These are phyloP conservation scores for Pisolithus albus DNA, from an alignment of 768 basidiomycete genomes.

Conservation along the genomic window DNA sequence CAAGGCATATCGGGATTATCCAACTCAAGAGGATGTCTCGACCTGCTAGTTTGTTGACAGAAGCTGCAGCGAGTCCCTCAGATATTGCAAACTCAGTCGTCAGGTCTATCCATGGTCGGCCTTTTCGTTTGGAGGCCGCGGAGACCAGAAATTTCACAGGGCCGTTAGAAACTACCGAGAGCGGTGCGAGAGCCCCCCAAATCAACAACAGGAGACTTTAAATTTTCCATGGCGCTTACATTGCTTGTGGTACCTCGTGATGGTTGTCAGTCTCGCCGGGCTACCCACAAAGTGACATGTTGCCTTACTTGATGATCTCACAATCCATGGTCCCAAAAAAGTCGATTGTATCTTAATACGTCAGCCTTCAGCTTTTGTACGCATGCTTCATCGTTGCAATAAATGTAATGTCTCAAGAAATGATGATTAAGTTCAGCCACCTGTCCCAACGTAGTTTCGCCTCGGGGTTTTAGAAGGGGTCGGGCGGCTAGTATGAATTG, in stretches of 20 bases:
- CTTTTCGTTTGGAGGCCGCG: slow-evolving; percentile 80
- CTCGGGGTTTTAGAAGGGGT: slow-evolving; percentile 87
- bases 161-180: slow-evolving; percentile 84
- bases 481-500: slow-evolving; percentile 95
- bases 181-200: slow-evolving; percentile 82
- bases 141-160: slow-evolving; percentile 91
- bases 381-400: slow-evolving; percentile 91
- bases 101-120: slow-evolving; percentile 34
- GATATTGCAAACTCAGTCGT: slow-evolving; percentile 1
- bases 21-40: slow-evolving; percentile 93
- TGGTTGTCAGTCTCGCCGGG: background rate
- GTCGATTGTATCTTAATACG: slow-evolving; percentile 85
- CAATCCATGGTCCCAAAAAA: slow-evolving; percentile 81
- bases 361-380: slow-evolving; percentile 73
- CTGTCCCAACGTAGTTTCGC: slow-evolving; percentile 87
- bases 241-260: slow-evolving; percentile 74
- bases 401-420: slow-evolving; percentile 85
- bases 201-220: slow-evolving; percentile 72
- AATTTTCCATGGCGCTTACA: slow-evolving; percentile 81
- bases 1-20: slow-evolving; percentile 93
- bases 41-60: slow-evolving; percentile 91
- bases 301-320: slow-evolving; percentile 80
- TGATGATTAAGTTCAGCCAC: slow-evolving; percentile 92
- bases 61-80: slow-evolving; percentile 74
- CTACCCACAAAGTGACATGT: background rate